phyloP scores from a whole-genome alignment of 2,329 filamentous ascomycete species.

The Clonostachys solani region DNA sequence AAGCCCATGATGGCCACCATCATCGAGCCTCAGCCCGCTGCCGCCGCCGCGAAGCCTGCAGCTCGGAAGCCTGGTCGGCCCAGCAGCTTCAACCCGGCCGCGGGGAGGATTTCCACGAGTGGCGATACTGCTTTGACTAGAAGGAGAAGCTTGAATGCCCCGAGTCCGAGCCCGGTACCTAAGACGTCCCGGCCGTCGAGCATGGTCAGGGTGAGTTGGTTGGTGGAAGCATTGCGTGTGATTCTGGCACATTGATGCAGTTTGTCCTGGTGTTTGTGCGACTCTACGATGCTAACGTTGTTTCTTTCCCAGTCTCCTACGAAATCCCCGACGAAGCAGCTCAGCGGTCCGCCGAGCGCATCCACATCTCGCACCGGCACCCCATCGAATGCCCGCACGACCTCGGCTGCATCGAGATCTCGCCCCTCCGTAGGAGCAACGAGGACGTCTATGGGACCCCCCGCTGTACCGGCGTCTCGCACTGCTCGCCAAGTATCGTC shows the following conservation, averaged over 20 bases:
- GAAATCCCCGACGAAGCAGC: constrained; percentile 76
- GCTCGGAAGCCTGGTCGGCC: constrained; percentile 38
- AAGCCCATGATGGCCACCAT: constrained; percentile 65
- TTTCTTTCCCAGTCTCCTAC: constrained; percentile 57
- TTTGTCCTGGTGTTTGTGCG: neutral
- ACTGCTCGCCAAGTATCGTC: constrained; percentile 40
- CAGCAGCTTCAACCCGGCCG: constrained; percentile 40
- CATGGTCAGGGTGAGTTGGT: constrained; percentile 45
- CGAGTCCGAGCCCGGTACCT: constrained; percentile 67
- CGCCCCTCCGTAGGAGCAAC: constrained; percentile 50
- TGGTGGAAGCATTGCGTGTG: too few species aligned
- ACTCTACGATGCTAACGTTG: neutral
- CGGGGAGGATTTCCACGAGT: constrained; percentile 31
- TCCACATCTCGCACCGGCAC: constrained; percentile 61
- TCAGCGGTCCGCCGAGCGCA: constrained; percentile 51
- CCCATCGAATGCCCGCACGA: constrained; percentile 49
- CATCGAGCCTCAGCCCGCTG: constrained; percentile 30
- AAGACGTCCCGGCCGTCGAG: constrained; percentile 52
- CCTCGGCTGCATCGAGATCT: constrained; percentile 40
- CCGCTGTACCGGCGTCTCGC: constrained; percentile 41
- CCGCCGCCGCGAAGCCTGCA: constrained; percentile 21
- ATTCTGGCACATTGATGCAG: too few species aligned
- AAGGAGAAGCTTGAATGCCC: constrained; percentile 66
- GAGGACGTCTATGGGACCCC: constrained; percentile 66
- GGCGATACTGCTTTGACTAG: constrained; percentile 52